Percentiles rank a stretch among this genome's conserved stretches.
Conservation (phyloP, 2,329 filamentous ascomycete species). For the Venturia nashicola region DNA sequence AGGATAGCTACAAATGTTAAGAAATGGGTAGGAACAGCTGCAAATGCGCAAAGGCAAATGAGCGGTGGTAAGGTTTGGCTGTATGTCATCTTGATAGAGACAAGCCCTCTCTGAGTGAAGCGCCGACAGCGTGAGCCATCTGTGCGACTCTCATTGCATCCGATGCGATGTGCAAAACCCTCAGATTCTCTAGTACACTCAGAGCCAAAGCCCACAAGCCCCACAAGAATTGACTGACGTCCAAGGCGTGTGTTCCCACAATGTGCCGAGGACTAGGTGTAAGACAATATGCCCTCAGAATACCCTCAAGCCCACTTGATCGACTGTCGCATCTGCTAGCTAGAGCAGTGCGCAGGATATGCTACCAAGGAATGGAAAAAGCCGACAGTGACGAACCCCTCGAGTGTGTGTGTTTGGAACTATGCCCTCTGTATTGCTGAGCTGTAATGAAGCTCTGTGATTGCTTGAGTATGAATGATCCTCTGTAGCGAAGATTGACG, state of each 20-base stretch:
- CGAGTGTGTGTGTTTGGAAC: neutral
- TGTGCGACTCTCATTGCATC: neutral
- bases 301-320: constrained; percentile 24
- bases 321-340: constrained; percentile 19
- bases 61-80: neutral
- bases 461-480: neutral
- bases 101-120: constrained; percentile 1
- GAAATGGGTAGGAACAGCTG: neutral
- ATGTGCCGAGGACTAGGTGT: constrained; percentile 29
- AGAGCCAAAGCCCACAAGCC: constrained; percentile 29
- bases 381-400: constrained; percentile 15
- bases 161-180: constrained; percentile 18
- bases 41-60: neutral
- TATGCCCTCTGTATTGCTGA: constrained; percentile 5
- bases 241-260: constrained; percentile 42
- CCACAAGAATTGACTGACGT: constrained; percentile 27
- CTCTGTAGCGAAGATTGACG: neutral
- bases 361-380: constrained; percentile 9
- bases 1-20: neutral
- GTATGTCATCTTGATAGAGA: neutral
- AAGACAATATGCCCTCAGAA: constrained; percentile 21
- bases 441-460: neutral
- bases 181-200: constrained; percentile 21
- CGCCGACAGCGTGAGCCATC: neutral
- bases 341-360: constrained; percentile 18